Evolutionary conservation across 1,284 basidiomycete genomes (phyloP).

Genomic region (Golubevia pallescens): DNA sequence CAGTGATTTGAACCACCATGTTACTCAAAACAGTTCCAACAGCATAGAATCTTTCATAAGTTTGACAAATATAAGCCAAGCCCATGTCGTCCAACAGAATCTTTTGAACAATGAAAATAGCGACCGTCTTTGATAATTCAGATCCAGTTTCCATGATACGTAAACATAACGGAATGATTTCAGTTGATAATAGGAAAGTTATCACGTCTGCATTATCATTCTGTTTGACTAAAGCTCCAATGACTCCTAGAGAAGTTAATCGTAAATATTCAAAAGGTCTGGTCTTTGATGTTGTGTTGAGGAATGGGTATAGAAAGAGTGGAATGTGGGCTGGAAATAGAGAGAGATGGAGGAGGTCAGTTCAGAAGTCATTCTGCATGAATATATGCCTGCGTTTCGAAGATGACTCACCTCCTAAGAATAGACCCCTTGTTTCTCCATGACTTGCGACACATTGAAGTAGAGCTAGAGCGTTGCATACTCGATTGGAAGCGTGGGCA

Average conservation of each 20-base stretch:
- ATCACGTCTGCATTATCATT: conserved; percentile 99
- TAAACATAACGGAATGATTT: conserved; percentile 98
- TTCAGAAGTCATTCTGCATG: too few relatives aligned
- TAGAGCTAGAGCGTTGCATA: conserved; percentile 97
- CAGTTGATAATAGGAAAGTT: conserved; percentile 97
- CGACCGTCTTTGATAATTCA: conserved; percentile 98
- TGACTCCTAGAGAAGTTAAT: conserved; percentile 95
- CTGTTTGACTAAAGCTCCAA: conserved; percentile 99
- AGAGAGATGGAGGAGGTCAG: too few relatives aligned
- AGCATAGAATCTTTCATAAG: conserved; percentile 98
- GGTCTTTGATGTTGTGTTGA: conserved; percentile 99
- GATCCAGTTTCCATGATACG: conserved; percentile 99
- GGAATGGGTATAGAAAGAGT: conserved; percentile 96
- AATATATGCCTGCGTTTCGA: background rate
- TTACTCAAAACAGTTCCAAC: conserved; percentile 97
- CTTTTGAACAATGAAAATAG: conserved; percentile 99
- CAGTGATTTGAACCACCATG: conserved; percentile 83
- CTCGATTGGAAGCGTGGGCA: conserved; percentile 97
- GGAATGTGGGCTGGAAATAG: conserved; percentile 84
- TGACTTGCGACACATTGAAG: conserved; percentile 84
- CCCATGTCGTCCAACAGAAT: conserved; percentile 98
- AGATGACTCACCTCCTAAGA: conserved; percentile 36
- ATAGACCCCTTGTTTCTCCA: conserved; percentile 55
- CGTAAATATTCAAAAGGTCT: conserved; percentile 98
- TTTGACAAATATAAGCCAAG: conserved; percentile 97